A percentile compares a stretch with the other conserved stretches of the same genome.
These are phyloP conservation scores for Saccharomycodes ludwigii DNA, from an alignment of 805 yeast species.

Conservation along the genomic window DNA sequence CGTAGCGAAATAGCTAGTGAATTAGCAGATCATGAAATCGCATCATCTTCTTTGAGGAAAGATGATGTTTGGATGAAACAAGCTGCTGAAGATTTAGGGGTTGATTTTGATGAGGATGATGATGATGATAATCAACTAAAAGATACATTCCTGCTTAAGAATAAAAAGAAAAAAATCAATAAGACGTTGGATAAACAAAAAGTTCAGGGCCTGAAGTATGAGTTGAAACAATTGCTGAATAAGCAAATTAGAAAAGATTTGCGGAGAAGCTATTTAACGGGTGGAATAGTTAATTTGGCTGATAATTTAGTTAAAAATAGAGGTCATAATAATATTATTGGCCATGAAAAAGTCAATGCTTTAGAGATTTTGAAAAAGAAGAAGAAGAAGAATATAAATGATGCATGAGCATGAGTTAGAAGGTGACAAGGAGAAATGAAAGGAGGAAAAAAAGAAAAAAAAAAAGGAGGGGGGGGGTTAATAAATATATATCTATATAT, in stretches of 20 bases:
- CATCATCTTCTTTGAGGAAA: slow-evolving; percentile 45
- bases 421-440: too few relatives aligned
- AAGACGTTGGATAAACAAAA: slow-evolving; percentile 43
- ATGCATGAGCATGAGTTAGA: too few relatives aligned
- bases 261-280: slow-evolving; percentile 65
- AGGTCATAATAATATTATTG: slow-evolving; percentile 57
- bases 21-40: slow-evolving; percentile 60
- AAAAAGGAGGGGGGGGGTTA: too few relatives aligned
- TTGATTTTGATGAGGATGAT: slow-evolving; percentile 56
- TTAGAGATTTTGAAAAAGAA: slow-evolving; percentile 40
- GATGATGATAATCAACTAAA: slow-evolving; percentile 46
- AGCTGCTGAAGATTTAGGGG: slow-evolving; percentile 89
- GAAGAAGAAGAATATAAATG: slow-evolving; percentile 9
- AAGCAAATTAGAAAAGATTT: slow-evolving; percentile 48
- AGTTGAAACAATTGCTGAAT: slow-evolving; percentile 40
- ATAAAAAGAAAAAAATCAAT: slow-evolving; percentile 41
- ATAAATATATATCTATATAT: too few relatives aligned
- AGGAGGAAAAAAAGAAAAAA: too few relatives aligned
- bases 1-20: slow-evolving; percentile 59
- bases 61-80: slow-evolving; percentile 74
- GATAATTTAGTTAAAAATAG: slow-evolving; percentile 58
- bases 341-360: slow-evolving; percentile 58
- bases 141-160: slow-evolving; percentile 39
- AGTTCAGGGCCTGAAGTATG: slow-evolving; percentile 31
- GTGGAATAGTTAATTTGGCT: slow-evolving; percentile 69